These are phyloP conservation scores for Gonapodya prolifera DNA, from an alignment of 192 early-diverging fungal genomes.

Conservation along the genomic window DNA sequence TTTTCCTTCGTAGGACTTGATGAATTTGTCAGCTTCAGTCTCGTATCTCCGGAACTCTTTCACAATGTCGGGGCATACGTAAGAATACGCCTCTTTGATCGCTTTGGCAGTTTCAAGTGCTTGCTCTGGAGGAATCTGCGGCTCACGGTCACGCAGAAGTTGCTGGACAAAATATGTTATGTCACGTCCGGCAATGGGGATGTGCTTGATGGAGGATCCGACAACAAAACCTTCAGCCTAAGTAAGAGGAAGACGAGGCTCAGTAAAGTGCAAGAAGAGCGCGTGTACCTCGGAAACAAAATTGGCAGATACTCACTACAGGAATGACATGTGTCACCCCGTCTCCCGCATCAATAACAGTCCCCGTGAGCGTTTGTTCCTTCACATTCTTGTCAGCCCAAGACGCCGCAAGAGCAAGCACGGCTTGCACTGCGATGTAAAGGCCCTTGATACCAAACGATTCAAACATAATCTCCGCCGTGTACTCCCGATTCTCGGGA, in stretches of 20 bases:
- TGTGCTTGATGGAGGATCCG: conserved; percentile 94
- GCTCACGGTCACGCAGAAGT: conserved; percentile 92
- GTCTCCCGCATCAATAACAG: conserved; percentile 96
- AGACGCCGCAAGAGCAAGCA: conserved; percentile 88
- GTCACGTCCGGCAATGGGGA: conserved; percentile 96
- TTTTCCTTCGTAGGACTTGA: conserved; percentile 72
- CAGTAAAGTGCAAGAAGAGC: neutral
- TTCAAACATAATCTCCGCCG: conserved; percentile 98
- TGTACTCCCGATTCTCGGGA: conserved; percentile 97
- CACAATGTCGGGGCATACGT: conserved; percentile 93
- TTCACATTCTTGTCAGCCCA: conserved; percentile 78
- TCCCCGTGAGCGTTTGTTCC: conserved; percentile 88
- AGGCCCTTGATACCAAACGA: conserved; percentile 96
- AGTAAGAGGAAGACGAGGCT: neutral
- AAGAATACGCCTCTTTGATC: conserved; percentile 95
- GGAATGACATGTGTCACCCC: conserved; percentile 99
- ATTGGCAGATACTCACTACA: conserved; percentile 45
- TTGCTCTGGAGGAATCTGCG: conserved; percentile 90
- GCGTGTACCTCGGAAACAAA: neutral
- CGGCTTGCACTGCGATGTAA: conserved; percentile 99
- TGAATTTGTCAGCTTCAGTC: conserved; percentile 75
- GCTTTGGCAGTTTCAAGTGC: conserved; percentile 84
- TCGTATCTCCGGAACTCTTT: conserved; percentile 94
- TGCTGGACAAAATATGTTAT: conserved; percentile 97
- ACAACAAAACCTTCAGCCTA: conserved; percentile 97